Conservation (phyloP, 2,329 filamentous ascomycete species). For the Botrytis squamosa region DNA sequence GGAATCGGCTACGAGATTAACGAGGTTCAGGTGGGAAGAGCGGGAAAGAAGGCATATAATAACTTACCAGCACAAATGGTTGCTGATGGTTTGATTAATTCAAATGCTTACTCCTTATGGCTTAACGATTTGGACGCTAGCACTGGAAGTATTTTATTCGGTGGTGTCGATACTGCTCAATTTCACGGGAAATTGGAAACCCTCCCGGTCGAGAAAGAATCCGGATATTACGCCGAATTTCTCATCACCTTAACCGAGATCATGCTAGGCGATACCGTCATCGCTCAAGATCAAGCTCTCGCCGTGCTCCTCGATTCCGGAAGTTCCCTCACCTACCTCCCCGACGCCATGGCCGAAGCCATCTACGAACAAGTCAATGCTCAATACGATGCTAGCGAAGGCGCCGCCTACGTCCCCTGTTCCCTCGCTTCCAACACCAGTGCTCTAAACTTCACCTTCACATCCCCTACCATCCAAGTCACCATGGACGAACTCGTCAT, state of each 20-base stretch:
- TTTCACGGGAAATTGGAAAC: constrained; percentile 63
- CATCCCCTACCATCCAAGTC: constrained; percentile 53
- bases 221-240: constrained; percentile 59
- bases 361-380: constrained; percentile 61
- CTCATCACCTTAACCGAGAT: constrained; percentile 67
- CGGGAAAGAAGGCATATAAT: constrained; percentile 55
- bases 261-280: constrained; percentile 43
- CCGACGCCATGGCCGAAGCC: constrained; percentile 50
- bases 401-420: constrained; percentile 62
- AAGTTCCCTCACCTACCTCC: constrained; percentile 66
- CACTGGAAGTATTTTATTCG: constrained; percentile 70
- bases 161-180: constrained; percentile 67
- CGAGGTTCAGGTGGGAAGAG: constrained; percentile 69
- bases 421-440: constrained; percentile 45
- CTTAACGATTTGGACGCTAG: constrained; percentile 68
- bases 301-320: constrained; percentile 71
- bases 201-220: constrained; percentile 60
- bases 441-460: constrained; percentile 55
- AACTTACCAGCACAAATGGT: constrained; percentile 69
- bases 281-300: constrained; percentile 52
- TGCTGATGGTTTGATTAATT: constrained; percentile 57
- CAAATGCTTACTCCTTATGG: constrained; percentile 72
- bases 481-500: constrained; percentile 60
- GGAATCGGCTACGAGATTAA: constrained; percentile 81
- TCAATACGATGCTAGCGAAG: constrained; percentile 52